Percentiles rank a stretch among this genome's conserved stretches.
These are phyloP conservation scores for Cucurbita ficifolia DNA, from an alignment of 306 rosid species.

Conservation along the genomic window DNA sequence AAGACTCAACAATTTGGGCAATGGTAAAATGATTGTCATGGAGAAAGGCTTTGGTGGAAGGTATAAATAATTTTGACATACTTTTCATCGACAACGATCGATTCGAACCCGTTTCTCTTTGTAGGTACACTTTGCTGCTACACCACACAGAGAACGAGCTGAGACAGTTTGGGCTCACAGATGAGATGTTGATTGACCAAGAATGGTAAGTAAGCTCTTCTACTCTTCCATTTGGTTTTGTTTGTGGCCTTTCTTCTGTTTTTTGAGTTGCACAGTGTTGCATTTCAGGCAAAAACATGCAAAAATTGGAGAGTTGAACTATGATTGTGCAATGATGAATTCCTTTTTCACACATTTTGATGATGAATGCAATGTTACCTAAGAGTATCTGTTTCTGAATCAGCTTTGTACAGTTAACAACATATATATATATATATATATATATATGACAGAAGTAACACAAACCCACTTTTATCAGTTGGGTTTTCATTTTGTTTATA, in stretches of 20 bases:
- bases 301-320: constrained; percentile 71
- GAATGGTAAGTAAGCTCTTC: constrained; percentile 36
- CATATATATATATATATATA: not conserved
- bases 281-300: constrained; percentile 56
- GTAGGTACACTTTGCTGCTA: constrained; percentile 54
- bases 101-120: not conserved
- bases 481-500: not conserved
- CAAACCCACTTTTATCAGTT: not conserved
- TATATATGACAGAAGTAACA: not conserved
- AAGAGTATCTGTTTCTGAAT: not conserved
- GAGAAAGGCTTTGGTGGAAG: constrained; percentile 78
- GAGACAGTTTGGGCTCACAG: constrained; percentile 57
- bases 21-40: constrained; percentile 61
- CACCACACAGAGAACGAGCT: constrained; percentile 64
- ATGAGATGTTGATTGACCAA: constrained; percentile 72
- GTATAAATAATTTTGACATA: constrained; percentile 10
- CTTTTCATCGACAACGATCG: not conserved
- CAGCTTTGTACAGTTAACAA: not conserved
- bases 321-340: constrained; percentile 66
- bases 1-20: constrained; percentile 43
- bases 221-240: not conserved
- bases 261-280: constrained; percentile 1
- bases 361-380: constrained; percentile 10
- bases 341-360: constrained; percentile 65
- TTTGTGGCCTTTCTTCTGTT: not conserved